Evolutionary conservation across 306 rosid species (phyloP).

Genomic region (Arachis hypogaea): DNA sequence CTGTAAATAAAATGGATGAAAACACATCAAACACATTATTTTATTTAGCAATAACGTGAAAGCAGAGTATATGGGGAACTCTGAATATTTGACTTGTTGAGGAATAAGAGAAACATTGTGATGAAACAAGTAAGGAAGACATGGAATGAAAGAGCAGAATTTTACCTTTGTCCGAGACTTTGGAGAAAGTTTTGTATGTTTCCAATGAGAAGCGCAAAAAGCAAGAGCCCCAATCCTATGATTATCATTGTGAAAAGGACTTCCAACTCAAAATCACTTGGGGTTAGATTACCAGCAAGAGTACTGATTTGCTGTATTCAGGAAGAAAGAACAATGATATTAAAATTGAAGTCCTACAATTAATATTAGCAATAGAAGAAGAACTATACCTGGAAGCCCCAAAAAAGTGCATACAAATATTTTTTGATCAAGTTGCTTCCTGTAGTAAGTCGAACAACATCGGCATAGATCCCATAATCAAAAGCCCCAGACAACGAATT

Average conservation of each 20-base stretch:
- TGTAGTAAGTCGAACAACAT: slow-evolving; percentile 35
- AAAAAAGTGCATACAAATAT: slow-evolving; percentile 40
- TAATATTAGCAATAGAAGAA: neutral
- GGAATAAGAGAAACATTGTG: too few species aligned
- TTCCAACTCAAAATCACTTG: slow-evolving; percentile 78
- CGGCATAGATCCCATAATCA: slow-evolving; percentile 31
- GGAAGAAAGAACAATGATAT: too few species aligned
- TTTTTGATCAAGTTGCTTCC: slow-evolving; percentile 32
- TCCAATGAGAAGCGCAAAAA: slow-evolving; percentile 89
- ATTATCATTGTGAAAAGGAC: slow-evolving; percentile 78
- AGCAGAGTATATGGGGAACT: too few species aligned
- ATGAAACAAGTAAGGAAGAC: slow-evolving; percentile 7
- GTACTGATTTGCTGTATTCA: slow-evolving; percentile 89
- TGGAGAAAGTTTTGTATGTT: slow-evolving; percentile 93
- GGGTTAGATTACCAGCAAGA: slow-evolving; percentile 73
- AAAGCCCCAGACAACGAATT: neutral
- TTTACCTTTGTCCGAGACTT: slow-evolving; percentile 80
- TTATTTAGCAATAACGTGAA: neutral
- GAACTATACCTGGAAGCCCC: slow-evolving; percentile 45
- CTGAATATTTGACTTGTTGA: too few species aligned
- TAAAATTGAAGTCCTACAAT: too few species aligned
- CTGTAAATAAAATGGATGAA: slow-evolving; percentile 41
- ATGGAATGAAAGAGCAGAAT: slow-evolving; percentile 1
- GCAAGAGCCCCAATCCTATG: slow-evolving; percentile 80
- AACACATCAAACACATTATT: slow-evolving; percentile 12